These are phyloP conservation scores for Syzygium syzygioides DNA, from an alignment of 441 rosid genomes.

Conservation along the genomic window DNA sequence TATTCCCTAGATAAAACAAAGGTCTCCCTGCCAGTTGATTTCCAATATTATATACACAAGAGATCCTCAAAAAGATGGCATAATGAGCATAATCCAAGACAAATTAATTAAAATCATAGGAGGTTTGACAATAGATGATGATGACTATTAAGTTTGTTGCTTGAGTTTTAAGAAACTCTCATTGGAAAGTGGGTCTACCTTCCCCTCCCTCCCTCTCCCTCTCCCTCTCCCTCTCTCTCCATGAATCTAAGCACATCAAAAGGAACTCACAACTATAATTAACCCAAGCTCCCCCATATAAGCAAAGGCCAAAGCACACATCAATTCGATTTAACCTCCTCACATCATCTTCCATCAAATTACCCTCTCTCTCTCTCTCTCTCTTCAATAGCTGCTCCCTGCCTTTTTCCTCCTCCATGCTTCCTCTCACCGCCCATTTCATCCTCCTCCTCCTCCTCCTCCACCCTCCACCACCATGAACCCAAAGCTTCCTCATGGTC, in stretches of 20 bases:
- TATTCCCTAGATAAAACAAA: neutral
- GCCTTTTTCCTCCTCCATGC: constrained; percentile 32
- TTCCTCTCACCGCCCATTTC: constrained; percentile 32
- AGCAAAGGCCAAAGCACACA: neutral
- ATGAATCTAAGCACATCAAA: constrained; percentile 22
- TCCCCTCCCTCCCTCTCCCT: neutral
- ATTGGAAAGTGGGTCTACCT: constrained; percentile 34
- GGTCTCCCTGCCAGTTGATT: neutral
- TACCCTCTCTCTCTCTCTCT: neutral
- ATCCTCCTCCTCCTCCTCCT: constrained; percentile 20
- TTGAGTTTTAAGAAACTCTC: constrained; percentile 52
- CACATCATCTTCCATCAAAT: neutral
- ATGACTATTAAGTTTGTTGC: constrained; percentile 24
- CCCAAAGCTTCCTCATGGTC: constrained; percentile 32
- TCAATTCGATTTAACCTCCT: constrained; percentile 11
- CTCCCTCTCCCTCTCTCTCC: neutral
- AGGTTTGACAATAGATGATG: constrained; percentile 30
- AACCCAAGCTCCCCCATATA: constrained; percentile 18
- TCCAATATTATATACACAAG: neutral
- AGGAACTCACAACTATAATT: constrained; percentile 10
- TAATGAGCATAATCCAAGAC: constrained; percentile 25
- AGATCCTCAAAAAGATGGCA: neutral
- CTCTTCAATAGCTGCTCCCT: neutral
- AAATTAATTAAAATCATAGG: constrained; percentile 27
- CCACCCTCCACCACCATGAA: constrained; percentile 41